These are phyloP conservation scores for Backusella circina DNA, from an alignment of 192 early-diverging fungal genomes.

Conservation along the genomic window DNA sequence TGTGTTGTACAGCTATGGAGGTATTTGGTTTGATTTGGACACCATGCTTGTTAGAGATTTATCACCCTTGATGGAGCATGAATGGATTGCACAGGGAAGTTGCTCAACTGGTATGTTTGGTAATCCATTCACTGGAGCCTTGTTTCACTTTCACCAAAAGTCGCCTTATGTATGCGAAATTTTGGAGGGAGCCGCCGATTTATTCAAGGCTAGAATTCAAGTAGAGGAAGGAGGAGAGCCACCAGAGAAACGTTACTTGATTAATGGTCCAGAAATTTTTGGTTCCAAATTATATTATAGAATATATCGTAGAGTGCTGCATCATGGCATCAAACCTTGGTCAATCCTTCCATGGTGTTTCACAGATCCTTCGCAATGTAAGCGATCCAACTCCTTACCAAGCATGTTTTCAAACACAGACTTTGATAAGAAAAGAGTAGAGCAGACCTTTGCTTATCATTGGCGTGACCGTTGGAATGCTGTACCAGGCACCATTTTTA, in stretches of 20 bases:
- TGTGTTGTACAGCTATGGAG: slow-evolving; percentile 30
- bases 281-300: slow-evolving; percentile 37
- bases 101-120: slow-evolving; percentile 28
- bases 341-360: slow-evolving; percentile 44
- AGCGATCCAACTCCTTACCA: slow-evolving; percentile 39
- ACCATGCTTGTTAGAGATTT: slow-evolving; percentile 32
- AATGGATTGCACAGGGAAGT: slow-evolving; percentile 36
- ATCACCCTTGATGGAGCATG: slow-evolving; percentile 33
- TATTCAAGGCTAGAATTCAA: slow-evolving; percentile 12
- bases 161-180: slow-evolving; percentile 46
- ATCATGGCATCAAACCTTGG: slow-evolving; percentile 35
- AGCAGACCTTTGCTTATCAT: slow-evolving; percentile 39
- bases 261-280: slow-evolving; percentile 38
- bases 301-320: slow-evolving; percentile 35
- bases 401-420: slow-evolving; percentile 33
- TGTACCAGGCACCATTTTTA: slow-evolving; percentile 7
- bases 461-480: slow-evolving; percentile 40
- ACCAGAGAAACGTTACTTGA: slow-evolving; percentile 22
- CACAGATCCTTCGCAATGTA: slow-evolving; percentile 34
- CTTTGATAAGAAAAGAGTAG: slow-evolving; percentile 26
- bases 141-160: slow-evolving; percentile 36
- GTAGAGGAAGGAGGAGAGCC: not conserved
- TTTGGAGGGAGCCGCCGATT: slow-evolving; percentile 13
- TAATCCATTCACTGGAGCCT: slow-evolving; percentile 40
- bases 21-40: slow-evolving; percentile 33